These are phyloP conservation scores for Conticribra guillardii DNA, from an alignment of 108 stramenopile species.

Conservation along the genomic window DNA sequence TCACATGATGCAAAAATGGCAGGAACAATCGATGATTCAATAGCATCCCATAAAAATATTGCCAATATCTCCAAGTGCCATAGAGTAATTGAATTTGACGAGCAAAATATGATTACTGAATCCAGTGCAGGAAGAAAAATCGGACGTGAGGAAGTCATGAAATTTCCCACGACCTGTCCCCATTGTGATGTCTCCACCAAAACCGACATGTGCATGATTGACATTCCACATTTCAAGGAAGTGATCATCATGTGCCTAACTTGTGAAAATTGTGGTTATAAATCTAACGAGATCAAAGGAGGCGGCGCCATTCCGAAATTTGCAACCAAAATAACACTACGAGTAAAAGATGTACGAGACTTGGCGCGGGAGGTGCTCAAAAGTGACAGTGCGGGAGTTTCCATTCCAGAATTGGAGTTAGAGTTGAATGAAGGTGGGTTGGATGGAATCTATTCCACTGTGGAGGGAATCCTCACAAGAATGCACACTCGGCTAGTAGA, in stretches of 20 bases:
- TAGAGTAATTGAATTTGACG: constrained; percentile 17
- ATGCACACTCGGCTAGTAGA: constrained; percentile 56
- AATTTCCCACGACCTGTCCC: constrained; percentile 66
- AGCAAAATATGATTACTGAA: neutral
- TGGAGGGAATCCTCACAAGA: constrained; percentile 85
- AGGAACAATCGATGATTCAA: constrained; percentile 42
- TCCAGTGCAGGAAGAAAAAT: neutral
- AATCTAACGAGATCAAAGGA: constrained; percentile 86
- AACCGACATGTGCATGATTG: constrained; percentile 78
- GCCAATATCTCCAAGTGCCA: constrained; percentile 24
- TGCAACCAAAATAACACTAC: constrained; percentile 72
- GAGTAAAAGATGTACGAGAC: constrained; percentile 58
- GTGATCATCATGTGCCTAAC: constrained; percentile 88
- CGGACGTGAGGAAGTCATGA: constrained; percentile 11
- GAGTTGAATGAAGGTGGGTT: constrained; percentile 71
- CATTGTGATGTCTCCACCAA: constrained; percentile 48
- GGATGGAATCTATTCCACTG: constrained; percentile 91
- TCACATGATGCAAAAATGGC: constrained; percentile 32
- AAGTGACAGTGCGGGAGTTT: constrained; percentile 79
- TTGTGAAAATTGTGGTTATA: constrained; percentile 90
- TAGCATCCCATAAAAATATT: constrained; percentile 53
- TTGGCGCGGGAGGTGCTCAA: constrained; percentile 84
- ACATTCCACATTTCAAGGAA: constrained; percentile 96
- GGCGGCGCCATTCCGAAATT: constrained; percentile 85
- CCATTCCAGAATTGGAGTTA: constrained; percentile 79